Percentiles rank a stretch among this genome's conserved stretches.
Conservation (phyloP, 768 basidiomycete species). For the Amanita phalloides region DNA sequence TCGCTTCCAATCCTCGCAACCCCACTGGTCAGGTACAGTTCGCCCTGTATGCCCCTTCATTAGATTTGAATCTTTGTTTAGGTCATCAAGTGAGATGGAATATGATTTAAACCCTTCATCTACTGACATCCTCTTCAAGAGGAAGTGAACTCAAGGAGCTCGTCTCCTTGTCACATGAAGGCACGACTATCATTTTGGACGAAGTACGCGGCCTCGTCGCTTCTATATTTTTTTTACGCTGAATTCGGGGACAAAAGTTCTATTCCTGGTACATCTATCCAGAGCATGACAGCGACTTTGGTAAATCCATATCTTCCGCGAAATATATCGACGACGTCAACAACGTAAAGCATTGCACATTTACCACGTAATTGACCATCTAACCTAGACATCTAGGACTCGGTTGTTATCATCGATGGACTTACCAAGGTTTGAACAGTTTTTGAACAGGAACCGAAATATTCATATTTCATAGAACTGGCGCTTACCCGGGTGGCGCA, state of each 20-base stretch:
- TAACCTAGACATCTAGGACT: conserved; percentile 34
- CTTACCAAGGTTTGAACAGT: conserved; percentile 61
- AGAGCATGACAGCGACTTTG: conserved; percentile 61
- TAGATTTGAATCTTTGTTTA: conserved; percentile 10
- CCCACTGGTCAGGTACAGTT: conserved; percentile 79
- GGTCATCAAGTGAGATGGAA: conserved; percentile 37
- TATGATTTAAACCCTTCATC: not conserved
- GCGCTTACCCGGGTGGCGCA: conserved; percentile 90
- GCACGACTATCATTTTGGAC: conserved; percentile 77
- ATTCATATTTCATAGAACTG: conserved; percentile 51
- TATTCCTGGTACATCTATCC: conserved; percentile 96
- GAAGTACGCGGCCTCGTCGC: conserved; percentile 35
- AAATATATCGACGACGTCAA: conserved; percentile 83
- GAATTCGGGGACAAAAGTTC: conserved; percentile 38
- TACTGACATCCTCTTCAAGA: conserved; percentile 19
- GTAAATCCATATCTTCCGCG: conserved; percentile 74
- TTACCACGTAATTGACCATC: not conserved
- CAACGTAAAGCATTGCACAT: conserved; percentile 25
- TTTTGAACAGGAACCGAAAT: not conserved
- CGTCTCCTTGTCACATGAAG: conserved; percentile 60
- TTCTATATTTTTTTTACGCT: not conserved
- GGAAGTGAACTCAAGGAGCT: conserved; percentile 78
- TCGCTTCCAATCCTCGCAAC: conserved; percentile 93
- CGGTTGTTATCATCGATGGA: conserved; percentile 82
- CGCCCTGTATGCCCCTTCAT: not conserved